These are phyloP conservation scores for Magnaporthales sp. DNA, from an alignment of 2,329 filamentous ascomycete genomes.

Conservation along the genomic window DNA sequence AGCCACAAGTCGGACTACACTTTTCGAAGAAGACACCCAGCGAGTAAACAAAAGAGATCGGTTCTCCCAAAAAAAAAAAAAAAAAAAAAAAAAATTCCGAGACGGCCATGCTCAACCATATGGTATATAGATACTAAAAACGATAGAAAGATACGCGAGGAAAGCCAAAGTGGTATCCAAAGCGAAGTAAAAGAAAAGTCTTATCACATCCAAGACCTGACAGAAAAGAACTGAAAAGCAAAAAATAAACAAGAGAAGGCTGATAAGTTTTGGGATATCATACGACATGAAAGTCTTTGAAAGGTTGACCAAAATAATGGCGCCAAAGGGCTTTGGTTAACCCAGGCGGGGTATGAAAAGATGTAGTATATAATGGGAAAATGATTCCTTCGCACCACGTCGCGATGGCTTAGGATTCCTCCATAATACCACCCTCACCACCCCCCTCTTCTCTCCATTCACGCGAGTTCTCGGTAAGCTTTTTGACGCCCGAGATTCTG, in stretches of 20 bases:
- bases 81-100: not conserved
- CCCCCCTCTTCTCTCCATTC: conserved; percentile 87
- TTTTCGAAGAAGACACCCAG: not conserved
- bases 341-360: not conserved
- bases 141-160: not conserved
- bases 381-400: not conserved
- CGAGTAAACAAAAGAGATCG: not conserved
- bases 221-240: not conserved
- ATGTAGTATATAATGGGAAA: not conserved
- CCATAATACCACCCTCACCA: conserved; percentile 58
- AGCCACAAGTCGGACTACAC: no score
- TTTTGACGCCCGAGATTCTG: conserved; percentile 71
- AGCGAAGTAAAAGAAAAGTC: conserved; percentile 6
- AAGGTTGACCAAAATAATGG: not conserved
- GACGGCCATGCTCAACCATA: not conserved
- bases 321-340: not conserved
- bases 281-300: not conserved
- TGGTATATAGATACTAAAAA: conserved; percentile 3
- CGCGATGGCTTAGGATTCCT: conserved; percentile 38
- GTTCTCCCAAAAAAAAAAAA: not conserved
- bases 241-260: not conserved
- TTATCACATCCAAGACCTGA: not conserved
- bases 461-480: conserved; percentile 71
- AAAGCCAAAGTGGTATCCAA: conserved; percentile 4
- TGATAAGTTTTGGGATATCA: not conserved